Base-by-base conservation (phyloP, 169 alveolate genomes). In the Cryptosporidium bovis region DNA sequence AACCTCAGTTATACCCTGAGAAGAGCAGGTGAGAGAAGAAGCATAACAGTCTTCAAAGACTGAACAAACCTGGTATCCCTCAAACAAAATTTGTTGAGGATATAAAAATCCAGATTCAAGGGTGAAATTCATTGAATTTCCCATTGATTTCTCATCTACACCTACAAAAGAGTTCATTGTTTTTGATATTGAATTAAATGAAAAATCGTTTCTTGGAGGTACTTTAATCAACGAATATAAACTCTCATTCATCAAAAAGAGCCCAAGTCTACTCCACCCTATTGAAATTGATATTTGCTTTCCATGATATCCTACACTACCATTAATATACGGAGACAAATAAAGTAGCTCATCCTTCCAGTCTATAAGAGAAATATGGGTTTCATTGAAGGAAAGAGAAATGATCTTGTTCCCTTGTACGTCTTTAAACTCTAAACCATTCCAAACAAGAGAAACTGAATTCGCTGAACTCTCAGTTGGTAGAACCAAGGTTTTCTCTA, bases 211-310 rank as follows among this genome's bases (percentile, higher is more conserved):
- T 33, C 83, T 69, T 69, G 83, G 58, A 51, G 83, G 83, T 34
- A 69, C 44, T 46, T 69, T 36, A 3, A 77, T 58, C 3, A 77
- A 46, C 13, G 65, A 48, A 20, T 77, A 24, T 12, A 20, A 31
- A 36, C n/a, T 58, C 2, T 53, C 46, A 46, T 77, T 77, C 34
- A 77, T 3, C 6, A 77, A 33, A 60, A 60, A 77, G 1, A 77
- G 50, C 13, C 87, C 87, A n/a, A 60, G 29, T 60, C 77, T 56
- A 7, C 71, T 77, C 87, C 87, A 77, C 5, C 65, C 71, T 27
- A 77, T 27, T 29, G 53, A 58, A 36, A 77, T 58, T 50, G 46
- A 20, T 16, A 10, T 8, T 6, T 77, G 15, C 65, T 48, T 77
- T 31, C 64, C 71, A 3, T 53, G 15, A 31, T 60, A 77, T 3